Conservation (phyloP, 2,329 filamentous ascomycete genomes). For the Simplicillium aogashimaense region DNA sequence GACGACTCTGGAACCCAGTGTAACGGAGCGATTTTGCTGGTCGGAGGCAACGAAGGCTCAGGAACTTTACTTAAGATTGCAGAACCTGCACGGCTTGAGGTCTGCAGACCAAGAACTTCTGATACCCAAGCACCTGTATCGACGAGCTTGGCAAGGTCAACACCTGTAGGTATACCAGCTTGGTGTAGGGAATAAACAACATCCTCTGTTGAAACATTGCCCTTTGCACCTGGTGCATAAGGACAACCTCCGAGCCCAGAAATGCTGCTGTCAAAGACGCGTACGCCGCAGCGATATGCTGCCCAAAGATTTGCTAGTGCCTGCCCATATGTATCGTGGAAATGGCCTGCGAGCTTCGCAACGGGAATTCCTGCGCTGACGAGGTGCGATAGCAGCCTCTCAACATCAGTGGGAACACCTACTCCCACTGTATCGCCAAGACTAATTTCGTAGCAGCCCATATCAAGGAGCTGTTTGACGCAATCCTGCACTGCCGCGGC, state of each 20-base stretch:
- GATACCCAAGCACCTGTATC: slow-evolving; percentile 51
- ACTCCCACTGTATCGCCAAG: slow-evolving; percentile 58
- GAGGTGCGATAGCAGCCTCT: slow-evolving; percentile 37
- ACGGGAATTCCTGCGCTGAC: slow-evolving; percentile 40
- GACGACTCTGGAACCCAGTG: slow-evolving; percentile 5
- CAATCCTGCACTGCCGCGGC: slow-evolving; percentile 20
- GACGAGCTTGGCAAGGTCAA: slow-evolving; percentile 40
- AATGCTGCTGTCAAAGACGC: slow-evolving; percentile 58
- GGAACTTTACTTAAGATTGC: slow-evolving; percentile 17
- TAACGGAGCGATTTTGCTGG: no score
- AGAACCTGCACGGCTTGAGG: slow-evolving; percentile 36
- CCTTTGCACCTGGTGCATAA: slow-evolving; percentile 57
- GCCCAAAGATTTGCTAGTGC: slow-evolving; percentile 57
- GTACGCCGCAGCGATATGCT: slow-evolving; percentile 51
- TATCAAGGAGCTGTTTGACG: slow-evolving; percentile 39
- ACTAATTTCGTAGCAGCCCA: slow-evolving; percentile 58
- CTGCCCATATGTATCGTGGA: slow-evolving; percentile 64
- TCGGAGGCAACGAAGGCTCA: neutral
- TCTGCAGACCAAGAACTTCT: slow-evolving; percentile 31
- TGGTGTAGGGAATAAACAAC: slow-evolving; percentile 27
- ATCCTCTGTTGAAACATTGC: slow-evolving; percentile 40
- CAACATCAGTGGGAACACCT: slow-evolving; percentile 29
- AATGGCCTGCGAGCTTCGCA: slow-evolving; percentile 54
- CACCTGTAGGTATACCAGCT: slow-evolving; percentile 45
- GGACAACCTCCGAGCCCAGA: slow-evolving; percentile 60